Conservation (phyloP, 352 stramenopile species). For the Phytopythium cucurbitacearum region DNA sequence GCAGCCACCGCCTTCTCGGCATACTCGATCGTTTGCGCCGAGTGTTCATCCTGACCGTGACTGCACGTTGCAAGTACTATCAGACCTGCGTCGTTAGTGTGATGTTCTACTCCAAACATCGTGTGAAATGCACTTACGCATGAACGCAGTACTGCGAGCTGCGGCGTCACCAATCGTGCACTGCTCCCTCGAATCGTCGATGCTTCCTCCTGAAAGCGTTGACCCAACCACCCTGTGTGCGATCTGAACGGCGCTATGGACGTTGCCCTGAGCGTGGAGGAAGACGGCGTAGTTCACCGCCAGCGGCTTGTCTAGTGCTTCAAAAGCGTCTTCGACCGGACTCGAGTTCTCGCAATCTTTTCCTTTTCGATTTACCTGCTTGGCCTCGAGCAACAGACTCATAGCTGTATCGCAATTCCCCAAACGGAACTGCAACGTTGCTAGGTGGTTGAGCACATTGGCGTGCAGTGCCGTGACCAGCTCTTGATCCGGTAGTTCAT, state of each 20-base stretch:
- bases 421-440: conserved; percentile 23
- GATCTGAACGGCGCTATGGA: conserved; percentile 25
- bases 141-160: conserved; percentile 20
- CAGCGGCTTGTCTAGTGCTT: conserved; percentile 21
- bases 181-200: conserved; percentile 4
- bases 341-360: neutral
- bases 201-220: no score
- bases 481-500: conserved; percentile 3
- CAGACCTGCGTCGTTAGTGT: conserved; percentile 2
- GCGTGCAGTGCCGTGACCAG: conserved; percentile 19
- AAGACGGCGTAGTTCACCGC: conserved; percentile 43
- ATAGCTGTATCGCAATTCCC: conserved; percentile 30
- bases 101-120: no score
- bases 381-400: conserved; percentile 31
- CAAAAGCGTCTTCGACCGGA: no score
- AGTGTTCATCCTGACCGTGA: conserved; percentile 10
- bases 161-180: conserved; percentile 12
- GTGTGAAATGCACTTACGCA: conserved; percentile 10
- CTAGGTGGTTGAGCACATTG: conserved; percentile 37
- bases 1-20: conserved; percentile 16
- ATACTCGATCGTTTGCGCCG: conserved; percentile 11
- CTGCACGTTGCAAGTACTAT: conserved; percentile 24
- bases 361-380: conserved; percentile 14
- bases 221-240: conserved; percentile 18
- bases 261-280: conserved; percentile 26